A percentile compares a stretch with the other conserved stretches of the same genome.
phyloP scores from a whole-genome alignment of 129 eudicot genomes.

The Artemisia annua region DNA sequence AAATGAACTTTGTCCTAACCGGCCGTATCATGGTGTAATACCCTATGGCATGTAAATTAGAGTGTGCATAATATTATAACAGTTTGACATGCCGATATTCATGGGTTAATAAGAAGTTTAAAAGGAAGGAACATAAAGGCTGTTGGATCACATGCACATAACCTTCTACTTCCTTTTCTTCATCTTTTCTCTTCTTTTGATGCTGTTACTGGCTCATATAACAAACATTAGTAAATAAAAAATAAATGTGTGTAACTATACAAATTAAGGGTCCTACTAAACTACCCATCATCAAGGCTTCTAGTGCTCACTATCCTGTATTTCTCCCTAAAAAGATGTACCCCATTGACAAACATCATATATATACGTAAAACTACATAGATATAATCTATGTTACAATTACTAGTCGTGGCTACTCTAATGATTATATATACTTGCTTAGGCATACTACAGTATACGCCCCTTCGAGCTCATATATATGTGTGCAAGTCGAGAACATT shows the following conservation, averaged over 20 bases:
- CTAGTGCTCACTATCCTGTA: slow-evolving; percentile 34
- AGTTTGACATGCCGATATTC: neutral
- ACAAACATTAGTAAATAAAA: slow-evolving; percentile 12
- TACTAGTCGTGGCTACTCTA: too few relatives aligned
- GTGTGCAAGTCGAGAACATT: too few relatives aligned
- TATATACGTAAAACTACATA: neutral
- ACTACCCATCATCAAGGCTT: slow-evolving; percentile 40
- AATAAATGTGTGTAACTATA: slow-evolving; percentile 31
- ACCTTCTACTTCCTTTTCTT: slow-evolving; percentile 48
- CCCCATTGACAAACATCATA: slow-evolving; percentile 23
- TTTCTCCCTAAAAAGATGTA: slow-evolving; percentile 30
- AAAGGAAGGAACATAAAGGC: slow-evolving; percentile 69
- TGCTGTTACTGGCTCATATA: slow-evolving; percentile 42
- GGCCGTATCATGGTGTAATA: too few relatives aligned
- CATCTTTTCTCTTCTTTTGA: slow-evolving; percentile 74
- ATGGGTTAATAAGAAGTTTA: slow-evolving; percentile 31
- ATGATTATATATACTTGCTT: too few relatives aligned
- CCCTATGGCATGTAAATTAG: too few relatives aligned
- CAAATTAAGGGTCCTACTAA: slow-evolving; percentile 33
- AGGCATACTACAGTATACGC: too few relatives aligned
- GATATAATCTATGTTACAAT: too few relatives aligned
- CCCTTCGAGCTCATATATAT: too few relatives aligned
- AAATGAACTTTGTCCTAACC: too few relatives aligned
- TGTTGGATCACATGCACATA: slow-evolving; percentile 77
- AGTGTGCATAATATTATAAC: too few relatives aligned